Evolutionary conservation across 768 basidiomycete species (phyloP).

Genomic region (Lactifluus piperatus): DNA sequence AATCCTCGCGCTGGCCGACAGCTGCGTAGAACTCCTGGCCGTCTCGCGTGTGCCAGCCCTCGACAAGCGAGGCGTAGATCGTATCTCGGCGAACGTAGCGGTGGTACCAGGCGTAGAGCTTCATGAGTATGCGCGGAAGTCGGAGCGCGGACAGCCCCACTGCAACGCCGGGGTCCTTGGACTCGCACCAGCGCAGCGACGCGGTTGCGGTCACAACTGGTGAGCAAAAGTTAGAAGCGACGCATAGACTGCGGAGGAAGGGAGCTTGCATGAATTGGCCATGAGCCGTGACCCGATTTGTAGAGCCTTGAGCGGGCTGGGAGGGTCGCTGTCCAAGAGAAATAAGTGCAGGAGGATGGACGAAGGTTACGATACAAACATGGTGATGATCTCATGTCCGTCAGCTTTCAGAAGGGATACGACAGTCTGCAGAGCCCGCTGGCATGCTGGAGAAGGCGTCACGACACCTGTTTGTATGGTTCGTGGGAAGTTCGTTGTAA

Average conservation of each 20-base stretch:
- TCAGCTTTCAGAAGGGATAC: constrained; percentile 34
- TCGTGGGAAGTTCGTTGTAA: not conserved
- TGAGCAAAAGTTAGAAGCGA: not conserved
- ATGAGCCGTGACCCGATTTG: constrained; percentile 45
- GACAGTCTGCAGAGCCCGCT: constrained; percentile 42
- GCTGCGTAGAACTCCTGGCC: constrained; percentile 43
- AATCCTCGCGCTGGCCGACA: constrained; percentile 37
- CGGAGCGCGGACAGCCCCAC: constrained; percentile 32
- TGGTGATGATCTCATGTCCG: constrained; percentile 44
- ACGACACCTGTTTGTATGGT: constrained; percentile 38
- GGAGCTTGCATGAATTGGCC: constrained; percentile 38
- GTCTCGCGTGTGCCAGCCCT: constrained; percentile 40
- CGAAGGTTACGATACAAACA: constrained; percentile 29
- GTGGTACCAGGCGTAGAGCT: constrained; percentile 42
- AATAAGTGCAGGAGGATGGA: not conserved
- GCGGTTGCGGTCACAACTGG: constrained; percentile 25
- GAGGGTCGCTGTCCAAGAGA: constrained; percentile 29
- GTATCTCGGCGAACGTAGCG: constrained; percentile 44
- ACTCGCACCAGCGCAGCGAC: constrained; percentile 29
- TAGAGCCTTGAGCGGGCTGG: constrained; percentile 43
- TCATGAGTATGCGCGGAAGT: constrained; percentile 41
- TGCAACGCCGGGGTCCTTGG: constrained; percentile 40
- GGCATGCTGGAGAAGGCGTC: constrained; percentile 49
- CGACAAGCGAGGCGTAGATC: constrained; percentile 45
- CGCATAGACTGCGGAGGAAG: constrained; percentile 19